A percentile compares a stretch with the other conserved stretches of the same genome.
phyloP scores from a whole-genome alignment of 2,329 filamentous ascomycete species.

The Trichoderma sp. region DNA sequence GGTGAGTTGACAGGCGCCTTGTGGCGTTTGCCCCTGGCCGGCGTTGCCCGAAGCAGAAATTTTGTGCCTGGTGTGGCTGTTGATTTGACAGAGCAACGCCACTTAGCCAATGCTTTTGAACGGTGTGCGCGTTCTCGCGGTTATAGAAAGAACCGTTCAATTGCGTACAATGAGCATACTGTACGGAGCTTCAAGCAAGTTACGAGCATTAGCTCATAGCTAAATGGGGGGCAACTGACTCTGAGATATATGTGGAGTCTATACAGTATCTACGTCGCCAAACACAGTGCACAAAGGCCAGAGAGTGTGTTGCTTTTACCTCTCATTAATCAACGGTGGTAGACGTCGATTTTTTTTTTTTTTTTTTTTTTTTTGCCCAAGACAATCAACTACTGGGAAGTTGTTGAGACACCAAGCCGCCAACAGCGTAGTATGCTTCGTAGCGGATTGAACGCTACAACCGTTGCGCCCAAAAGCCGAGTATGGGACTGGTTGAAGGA shows the following conservation, averaged over 20 bases:
- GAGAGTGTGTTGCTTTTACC: neutral
- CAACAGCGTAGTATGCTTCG: neutral
- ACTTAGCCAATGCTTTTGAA: neutral
- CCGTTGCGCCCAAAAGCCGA: neutral
- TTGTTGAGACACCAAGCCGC: neutral
- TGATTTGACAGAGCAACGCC: constrained; percentile 1
- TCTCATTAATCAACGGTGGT: neutral
- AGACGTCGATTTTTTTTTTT: neutral
- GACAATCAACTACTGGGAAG: neutral
- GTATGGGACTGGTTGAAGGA: neutral
- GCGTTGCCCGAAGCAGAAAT: neutral
- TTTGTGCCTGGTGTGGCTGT: neutral
- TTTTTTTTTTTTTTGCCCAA: neutral
- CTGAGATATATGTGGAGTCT: neutral
- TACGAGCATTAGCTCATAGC: neutral
- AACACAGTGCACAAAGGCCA: neutral
- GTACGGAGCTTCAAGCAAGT: neutral
- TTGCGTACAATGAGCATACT: neutral
- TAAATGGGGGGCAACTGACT: neutral
- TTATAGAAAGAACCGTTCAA: neutral
- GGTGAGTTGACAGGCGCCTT: constrained; percentile 4
- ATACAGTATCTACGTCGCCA: neutral
- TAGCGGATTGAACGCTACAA: neutral
- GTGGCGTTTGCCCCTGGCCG: constrained; percentile 21
- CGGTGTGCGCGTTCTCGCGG: neutral